Evolutionary conservation across 2,329 filamentous ascomycete genomes (phyloP).

Genomic region (Penicillium verrucosum): DNA sequence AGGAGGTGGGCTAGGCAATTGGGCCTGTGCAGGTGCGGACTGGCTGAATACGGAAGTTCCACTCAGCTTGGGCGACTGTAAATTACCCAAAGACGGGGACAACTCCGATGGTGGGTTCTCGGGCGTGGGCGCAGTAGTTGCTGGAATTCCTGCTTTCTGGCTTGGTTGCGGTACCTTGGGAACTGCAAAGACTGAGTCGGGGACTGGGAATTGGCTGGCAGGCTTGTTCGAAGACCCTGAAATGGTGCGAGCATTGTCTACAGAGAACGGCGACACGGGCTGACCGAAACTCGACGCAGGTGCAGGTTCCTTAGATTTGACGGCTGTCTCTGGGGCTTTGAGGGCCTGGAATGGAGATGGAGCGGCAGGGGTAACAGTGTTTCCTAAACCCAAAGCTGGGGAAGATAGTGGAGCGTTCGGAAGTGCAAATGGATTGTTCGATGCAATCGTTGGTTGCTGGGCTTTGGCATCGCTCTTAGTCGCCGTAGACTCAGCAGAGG

Average conservation of each 20-base stretch:
- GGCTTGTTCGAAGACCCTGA: background rate
- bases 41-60: background rate
- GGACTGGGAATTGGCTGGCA: background rate
- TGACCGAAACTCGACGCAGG: background rate
- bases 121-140: background rate
- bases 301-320: background rate
- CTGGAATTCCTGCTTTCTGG: background rate
- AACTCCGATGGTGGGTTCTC: background rate
- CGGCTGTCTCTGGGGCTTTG: background rate
- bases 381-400: background rate
- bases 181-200: background rate
- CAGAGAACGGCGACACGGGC: background rate
- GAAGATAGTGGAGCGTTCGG: background rate
- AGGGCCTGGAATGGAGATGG: background rate
- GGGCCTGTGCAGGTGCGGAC: background rate
- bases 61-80: background rate
- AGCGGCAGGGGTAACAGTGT: background rate
- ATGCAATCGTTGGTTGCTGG: background rate
- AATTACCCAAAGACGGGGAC: background rate
- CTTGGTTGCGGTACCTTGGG: background rate
- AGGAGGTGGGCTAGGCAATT: background rate
- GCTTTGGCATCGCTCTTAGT: background rate
- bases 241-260: background rate
- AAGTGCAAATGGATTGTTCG: background rate
- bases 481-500: background rate